Evolutionary conservation across 2,329 filamentous ascomycete genomes (phyloP).

Genomic region (Ceratocystis variospora): DNA sequence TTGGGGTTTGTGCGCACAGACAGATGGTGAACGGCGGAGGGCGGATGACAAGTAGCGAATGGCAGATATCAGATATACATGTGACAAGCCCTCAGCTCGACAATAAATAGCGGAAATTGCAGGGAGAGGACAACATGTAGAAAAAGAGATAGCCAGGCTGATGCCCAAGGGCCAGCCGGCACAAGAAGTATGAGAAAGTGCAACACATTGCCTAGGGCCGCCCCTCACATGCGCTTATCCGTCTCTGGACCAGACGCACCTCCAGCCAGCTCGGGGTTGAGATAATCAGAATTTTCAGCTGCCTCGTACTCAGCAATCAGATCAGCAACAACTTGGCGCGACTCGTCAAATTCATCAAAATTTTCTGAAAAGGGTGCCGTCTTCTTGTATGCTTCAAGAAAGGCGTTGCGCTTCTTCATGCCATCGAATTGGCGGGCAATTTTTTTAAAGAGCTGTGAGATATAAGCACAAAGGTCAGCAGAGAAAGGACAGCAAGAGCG

Average conservation of each 20-base stretch:
- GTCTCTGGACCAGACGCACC: conserved; percentile 24
- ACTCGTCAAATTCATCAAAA: conserved; percentile 87
- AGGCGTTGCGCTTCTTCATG: conserved; percentile 91
- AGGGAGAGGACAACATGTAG: background rate
- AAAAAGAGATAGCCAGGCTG: too few relatives aligned
- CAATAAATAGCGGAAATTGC: background rate
- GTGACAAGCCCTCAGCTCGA: background rate
- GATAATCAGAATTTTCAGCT: conserved; percentile 78
- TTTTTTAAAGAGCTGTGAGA: conserved; percentile 64
- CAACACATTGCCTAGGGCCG: background rate
- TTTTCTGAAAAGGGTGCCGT: conserved; percentile 87
- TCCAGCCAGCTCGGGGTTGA: conserved; percentile 56
- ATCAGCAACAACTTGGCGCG: conserved; percentile 79
- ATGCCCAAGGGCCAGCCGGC: too few relatives aligned
- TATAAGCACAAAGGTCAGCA: background rate
- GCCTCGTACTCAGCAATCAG: conserved; percentile 92
- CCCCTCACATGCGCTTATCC: conserved; percentile 16
- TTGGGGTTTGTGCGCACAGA: background rate
- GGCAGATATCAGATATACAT: background rate
- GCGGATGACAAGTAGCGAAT: too few relatives aligned
- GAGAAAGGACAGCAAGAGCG: background rate
- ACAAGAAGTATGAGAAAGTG: background rate
- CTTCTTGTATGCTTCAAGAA: conserved; percentile 92
- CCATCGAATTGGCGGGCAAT: conserved; percentile 87
- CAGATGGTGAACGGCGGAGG: too few relatives aligned